phyloP scores from a whole-genome alignment of 164 flowering plant genomes.

The Euptelea pleiosperma region DNA sequence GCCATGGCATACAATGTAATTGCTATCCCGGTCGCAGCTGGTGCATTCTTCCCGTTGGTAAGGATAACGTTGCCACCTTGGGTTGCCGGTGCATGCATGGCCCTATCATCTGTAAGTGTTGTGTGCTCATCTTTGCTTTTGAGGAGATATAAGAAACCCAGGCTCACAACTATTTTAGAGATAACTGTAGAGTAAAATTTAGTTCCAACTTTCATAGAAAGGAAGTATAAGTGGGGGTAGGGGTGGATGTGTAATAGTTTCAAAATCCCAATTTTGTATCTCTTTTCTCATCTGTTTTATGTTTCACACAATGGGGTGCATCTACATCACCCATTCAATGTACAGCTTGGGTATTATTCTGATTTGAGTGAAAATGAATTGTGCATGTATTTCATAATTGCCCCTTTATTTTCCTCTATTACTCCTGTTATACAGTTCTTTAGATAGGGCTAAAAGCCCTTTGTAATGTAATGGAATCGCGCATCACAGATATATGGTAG shows the following conservation, averaged over 20 bases:
- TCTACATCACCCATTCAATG: constrained; percentile 2
- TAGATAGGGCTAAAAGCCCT: too few relatives aligned
- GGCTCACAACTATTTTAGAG: constrained; percentile 83
- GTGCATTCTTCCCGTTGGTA: constrained; percentile 67
- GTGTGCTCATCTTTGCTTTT: constrained; percentile 97
- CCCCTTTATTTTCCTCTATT: too few relatives aligned
- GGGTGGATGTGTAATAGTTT: neutral
- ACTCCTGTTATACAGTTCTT: too few relatives aligned
- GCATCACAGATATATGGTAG: too few relatives aligned
- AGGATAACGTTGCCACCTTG: constrained; percentile 80
- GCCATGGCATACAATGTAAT: constrained; percentile 92
- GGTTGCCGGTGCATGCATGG: constrained; percentile 99
- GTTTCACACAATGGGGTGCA: too few relatives aligned
- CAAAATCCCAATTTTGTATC: neutral
- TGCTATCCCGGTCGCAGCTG: constrained; percentile 95
- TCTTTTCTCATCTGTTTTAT: neutral
- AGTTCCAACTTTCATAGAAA: neutral
- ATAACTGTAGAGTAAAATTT: constrained; percentile 66
- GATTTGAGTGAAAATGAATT: too few relatives aligned
- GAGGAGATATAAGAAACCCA: constrained; percentile 78
- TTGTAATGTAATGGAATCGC: too few relatives aligned
- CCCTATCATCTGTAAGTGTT: constrained; percentile 89
- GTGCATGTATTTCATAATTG: too few relatives aligned
- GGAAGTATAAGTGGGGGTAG: neutral
- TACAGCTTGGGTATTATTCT: too few relatives aligned